Evolutionary conservation across 2,329 filamentous ascomycete species (phyloP).

Genomic region (Epichloe coenophiala): DNA sequence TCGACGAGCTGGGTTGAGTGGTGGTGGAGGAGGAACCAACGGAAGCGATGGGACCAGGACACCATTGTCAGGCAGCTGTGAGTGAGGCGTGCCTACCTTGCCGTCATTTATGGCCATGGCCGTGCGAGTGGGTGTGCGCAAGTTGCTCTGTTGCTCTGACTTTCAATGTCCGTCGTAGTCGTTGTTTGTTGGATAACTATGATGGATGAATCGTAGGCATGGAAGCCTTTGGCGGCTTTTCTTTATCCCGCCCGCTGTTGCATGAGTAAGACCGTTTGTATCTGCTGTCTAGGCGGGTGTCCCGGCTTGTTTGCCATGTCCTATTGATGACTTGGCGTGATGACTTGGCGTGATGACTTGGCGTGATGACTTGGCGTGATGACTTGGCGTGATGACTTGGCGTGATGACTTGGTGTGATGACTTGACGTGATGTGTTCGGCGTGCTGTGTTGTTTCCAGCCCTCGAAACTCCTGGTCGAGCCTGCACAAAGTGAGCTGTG

Average conservation of each 20-base stretch:
- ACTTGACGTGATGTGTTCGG: not conserved
- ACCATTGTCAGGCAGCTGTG: constrained; percentile 1
- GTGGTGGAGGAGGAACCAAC: constrained; percentile 3
- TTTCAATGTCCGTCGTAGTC: too few species aligned
- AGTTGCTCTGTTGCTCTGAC: not conserved
- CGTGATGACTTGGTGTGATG: not conserved
- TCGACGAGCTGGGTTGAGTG: constrained; percentile 2
- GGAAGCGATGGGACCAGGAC: not conserved
- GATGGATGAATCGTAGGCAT: not conserved
- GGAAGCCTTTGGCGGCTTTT: not conserved
- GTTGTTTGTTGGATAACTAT: not conserved
- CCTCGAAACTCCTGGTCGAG: not conserved
- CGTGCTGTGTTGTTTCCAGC: not conserved
- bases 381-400: not conserved
- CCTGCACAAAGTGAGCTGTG: not conserved
- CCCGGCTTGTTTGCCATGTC: not conserved
- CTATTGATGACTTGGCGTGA: not conserved
- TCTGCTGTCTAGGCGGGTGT: not conserved
- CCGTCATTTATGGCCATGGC: not conserved
- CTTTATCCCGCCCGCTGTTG: not conserved
- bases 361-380: not conserved
- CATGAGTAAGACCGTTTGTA: not conserved
- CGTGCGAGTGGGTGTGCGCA: not conserved
- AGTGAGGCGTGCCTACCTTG: not conserved
- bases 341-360: not conserved